Percentiles rank a stretch among this genome's conserved stretches.
phyloP scores from a whole-genome alignment of 257 asterid species.

The Anisodus acutangulus region DNA sequence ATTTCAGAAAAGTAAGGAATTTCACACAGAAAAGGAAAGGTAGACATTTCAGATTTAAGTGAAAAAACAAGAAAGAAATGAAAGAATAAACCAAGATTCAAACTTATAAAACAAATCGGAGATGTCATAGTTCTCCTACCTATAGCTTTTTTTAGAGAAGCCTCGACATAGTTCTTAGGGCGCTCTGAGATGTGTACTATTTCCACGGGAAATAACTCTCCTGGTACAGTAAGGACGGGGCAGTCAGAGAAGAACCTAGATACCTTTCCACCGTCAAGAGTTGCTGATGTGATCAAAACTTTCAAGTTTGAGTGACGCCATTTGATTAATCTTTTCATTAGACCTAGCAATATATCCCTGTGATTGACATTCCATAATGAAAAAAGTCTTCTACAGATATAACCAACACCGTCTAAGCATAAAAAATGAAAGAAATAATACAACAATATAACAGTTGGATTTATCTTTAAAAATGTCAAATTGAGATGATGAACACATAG shows the following conservation, averaged over 20 bases:
- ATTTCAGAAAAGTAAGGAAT: conserved; percentile 24
- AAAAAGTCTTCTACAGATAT: neutral
- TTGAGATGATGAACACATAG: neutral
- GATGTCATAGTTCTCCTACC: conserved; percentile 53
- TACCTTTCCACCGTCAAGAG: conserved; percentile 97
- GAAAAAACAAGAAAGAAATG: conserved; percentile 12
- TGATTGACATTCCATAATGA: neutral
- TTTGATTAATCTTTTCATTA: conserved; percentile 88
- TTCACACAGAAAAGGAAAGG: conserved; percentile 27
- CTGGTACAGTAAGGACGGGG: conserved; percentile 87
- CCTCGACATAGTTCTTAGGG: conserved; percentile 81
- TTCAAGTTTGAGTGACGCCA: conserved; percentile 73
- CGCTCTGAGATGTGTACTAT: conserved; percentile 69
- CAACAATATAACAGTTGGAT: neutral
- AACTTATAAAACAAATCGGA: conserved; percentile 25
- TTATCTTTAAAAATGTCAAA: neutral
- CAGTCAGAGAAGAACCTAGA: conserved; percentile 87
- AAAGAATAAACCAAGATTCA: conserved; percentile 27
- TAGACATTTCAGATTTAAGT: conserved; percentile 6
- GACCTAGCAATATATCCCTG: conserved; percentile 94
- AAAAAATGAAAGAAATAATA: neutral
- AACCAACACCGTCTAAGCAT: conserved; percentile 6
- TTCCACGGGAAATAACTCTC: conserved; percentile 93
- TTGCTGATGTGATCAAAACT: conserved; percentile 92
- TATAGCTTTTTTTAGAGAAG: conserved; percentile 71